Conservation (phyloP, 495 filamentous ascomycete genomes). For the Penicillium longicatenatum region DNA sequence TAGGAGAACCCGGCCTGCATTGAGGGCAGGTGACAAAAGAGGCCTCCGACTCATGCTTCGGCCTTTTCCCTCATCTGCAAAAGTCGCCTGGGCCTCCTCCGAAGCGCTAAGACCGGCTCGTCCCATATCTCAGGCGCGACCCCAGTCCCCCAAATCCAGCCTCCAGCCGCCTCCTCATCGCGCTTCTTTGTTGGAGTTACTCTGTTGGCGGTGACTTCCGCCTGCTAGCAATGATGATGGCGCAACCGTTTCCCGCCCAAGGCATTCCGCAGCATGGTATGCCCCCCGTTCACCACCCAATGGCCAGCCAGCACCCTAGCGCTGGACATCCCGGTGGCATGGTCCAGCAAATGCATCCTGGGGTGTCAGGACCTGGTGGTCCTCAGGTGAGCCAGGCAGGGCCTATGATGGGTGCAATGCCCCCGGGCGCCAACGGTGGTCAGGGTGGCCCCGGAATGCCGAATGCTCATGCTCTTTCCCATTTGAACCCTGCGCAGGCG, state of each 20-base stretch:
- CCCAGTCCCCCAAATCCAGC: constrained; percentile 26
- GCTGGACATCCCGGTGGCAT: constrained; percentile 60
- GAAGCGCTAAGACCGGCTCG: constrained; percentile 46
- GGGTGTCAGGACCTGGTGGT: constrained; percentile 77
- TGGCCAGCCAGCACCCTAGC: constrained; percentile 72
- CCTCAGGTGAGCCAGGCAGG: constrained; percentile 79
- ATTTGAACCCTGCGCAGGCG: constrained; percentile 69
- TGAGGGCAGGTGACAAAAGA: constrained; percentile 30
- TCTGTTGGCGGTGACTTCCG: constrained; percentile 38
- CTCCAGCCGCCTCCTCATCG: constrained; percentile 21
- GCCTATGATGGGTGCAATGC: constrained; percentile 80
- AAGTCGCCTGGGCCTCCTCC: constrained; percentile 40
- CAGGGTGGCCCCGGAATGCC: constrained; percentile 58
- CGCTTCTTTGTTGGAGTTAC: constrained; percentile 17
- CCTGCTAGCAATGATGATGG: constrained; percentile 70
- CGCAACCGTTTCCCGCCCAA: constrained; percentile 67
- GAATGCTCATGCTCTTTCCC: constrained; percentile 77
- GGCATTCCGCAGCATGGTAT: constrained; percentile 75
- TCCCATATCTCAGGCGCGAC: constrained; percentile 43
- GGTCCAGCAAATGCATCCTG: constrained; percentile 79
- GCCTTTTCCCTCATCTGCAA: constrained; percentile 30
- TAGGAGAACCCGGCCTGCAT: constrained; percentile 27
- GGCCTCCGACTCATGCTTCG: constrained; percentile 36
- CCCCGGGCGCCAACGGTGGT: constrained; percentile 59
- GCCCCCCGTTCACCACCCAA: constrained; percentile 79